Conservation (phyloP, 2,329 filamentous ascomycete genomes). For the Colletotrichum cordylinicola region DNA sequence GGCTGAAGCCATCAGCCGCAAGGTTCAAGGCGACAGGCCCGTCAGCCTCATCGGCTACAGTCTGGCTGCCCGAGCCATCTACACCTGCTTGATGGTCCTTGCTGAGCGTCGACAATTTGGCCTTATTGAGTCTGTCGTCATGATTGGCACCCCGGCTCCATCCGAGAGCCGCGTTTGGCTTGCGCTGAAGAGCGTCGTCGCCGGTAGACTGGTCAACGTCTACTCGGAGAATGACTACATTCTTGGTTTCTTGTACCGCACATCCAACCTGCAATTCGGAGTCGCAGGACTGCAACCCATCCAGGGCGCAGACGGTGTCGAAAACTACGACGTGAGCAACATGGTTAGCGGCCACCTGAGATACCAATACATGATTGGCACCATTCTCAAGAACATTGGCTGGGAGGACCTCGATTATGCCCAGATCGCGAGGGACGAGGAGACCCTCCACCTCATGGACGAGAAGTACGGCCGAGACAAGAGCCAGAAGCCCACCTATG, state of each 20-base stretch:
- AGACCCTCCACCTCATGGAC: constrained; percentile 33
- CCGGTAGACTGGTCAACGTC: constrained; percentile 87
- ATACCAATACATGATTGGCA: constrained; percentile 72
- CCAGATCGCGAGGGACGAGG: constrained; percentile 37
- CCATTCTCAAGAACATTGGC: constrained; percentile 69
- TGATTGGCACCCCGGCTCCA: constrained; percentile 85
- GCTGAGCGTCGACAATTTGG: constrained; percentile 86
- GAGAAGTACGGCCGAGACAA: constrained; percentile 45
- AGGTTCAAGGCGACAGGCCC: constrained; percentile 81
- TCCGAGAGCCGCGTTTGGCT: constrained; percentile 77
- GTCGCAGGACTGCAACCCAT: constrained; percentile 84
- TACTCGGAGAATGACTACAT: constrained; percentile 89
- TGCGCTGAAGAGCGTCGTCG: constrained; percentile 77
- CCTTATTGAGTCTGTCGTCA: constrained; percentile 81
- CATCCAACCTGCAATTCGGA: constrained; percentile 80
- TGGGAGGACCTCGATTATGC: constrained; percentile 69
- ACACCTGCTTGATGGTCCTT: constrained; percentile 79
- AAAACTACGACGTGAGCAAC: constrained; percentile 72
- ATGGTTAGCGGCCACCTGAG: constrained; percentile 72
- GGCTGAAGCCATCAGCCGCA: constrained; percentile 82
- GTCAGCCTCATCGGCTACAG: constrained; percentile 85
- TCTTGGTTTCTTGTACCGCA: constrained; percentile 86
- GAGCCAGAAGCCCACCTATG: constrained; percentile 5
- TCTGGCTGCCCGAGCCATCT: constrained; percentile 83
- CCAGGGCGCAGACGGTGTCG: constrained; percentile 67